Evolutionary conservation across 179 eudicot genomes (phyloP).

Genomic region (Drosera spatulata): DNA sequence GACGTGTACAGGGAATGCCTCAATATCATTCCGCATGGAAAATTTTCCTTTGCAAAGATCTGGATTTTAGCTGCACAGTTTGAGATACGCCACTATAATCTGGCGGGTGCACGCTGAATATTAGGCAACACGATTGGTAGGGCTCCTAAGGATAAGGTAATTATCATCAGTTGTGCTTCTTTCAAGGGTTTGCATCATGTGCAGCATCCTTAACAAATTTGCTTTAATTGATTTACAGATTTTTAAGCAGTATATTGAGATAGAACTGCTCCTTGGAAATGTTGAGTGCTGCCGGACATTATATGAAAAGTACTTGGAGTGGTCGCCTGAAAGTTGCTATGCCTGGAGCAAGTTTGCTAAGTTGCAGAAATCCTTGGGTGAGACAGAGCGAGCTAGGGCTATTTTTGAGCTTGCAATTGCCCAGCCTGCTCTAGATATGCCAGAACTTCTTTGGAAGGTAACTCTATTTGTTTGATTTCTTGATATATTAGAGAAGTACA

Average conservation of each 20-base stretch:
- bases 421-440: slow-evolving; percentile 82
- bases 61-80: slow-evolving; percentile 92
- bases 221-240: slow-evolving; percentile 25
- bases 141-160: slow-evolving; percentile 90
- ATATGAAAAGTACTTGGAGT: slow-evolving; percentile 78
- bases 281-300: slow-evolving; percentile 72
- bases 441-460: slow-evolving; percentile 88
- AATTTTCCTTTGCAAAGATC: slow-evolving; percentile 84
- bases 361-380: slow-evolving; percentile 60
- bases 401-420: slow-evolving; percentile 84
- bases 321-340: slow-evolving; percentile 90
- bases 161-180: too few relatives aligned
- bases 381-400: slow-evolving; percentile 74
- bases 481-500: too few relatives aligned
- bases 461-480: not conserved
- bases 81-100: slow-evolving; percentile 70
- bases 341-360: slow-evolving; percentile 94
- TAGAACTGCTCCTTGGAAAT: slow-evolving; percentile 72
- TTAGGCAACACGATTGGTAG: slow-evolving; percentile 86
- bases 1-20: slow-evolving; percentile 76
- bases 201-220: too few relatives aligned
- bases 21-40: slow-evolving; percentile 65
- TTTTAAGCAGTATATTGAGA: slow-evolving; percentile 78
- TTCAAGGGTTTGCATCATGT: too few relatives aligned
- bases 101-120: slow-evolving; percentile 56